phyloP scores from a whole-genome alignment of 345 rosid genomes.

The Corymbia maculata region DNA sequence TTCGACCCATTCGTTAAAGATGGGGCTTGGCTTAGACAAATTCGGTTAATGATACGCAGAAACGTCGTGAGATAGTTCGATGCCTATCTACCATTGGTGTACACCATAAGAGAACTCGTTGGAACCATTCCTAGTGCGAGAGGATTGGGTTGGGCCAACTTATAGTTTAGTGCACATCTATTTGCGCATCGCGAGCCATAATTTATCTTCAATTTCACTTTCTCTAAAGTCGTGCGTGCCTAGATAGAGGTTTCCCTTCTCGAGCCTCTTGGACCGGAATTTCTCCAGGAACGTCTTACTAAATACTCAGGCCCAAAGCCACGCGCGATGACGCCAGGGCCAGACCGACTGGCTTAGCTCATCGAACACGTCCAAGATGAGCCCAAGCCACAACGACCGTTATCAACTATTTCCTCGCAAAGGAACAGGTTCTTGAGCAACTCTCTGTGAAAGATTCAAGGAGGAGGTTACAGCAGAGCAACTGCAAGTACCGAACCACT shows the following conservation, averaged over 20 bases:
- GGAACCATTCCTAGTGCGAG: background rate
- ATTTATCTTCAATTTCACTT: background rate
- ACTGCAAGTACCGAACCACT: background rate
- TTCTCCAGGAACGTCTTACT: background rate
- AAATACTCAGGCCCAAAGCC: background rate
- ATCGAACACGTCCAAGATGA: background rate
- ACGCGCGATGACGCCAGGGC: background rate
- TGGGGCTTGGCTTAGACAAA: background rate
- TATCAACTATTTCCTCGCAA: background rate
- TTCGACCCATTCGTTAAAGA: background rate
- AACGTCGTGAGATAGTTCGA: background rate
- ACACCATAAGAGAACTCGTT: accelerated
- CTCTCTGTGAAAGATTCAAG: background rate
- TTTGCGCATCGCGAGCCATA: accelerated
- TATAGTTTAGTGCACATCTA: background rate
- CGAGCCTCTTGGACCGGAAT: background rate
- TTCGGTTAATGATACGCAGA: background rate
- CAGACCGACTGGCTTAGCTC: background rate
- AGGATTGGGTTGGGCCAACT: background rate
- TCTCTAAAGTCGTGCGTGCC: background rate
- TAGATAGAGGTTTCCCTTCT: no score
- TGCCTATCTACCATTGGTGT: background rate
- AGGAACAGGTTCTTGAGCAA: background rate
- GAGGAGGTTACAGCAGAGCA: background rate
- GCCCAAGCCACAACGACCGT: no score